Percentiles rank a stretch among this genome's conserved stretches.
These are phyloP conservation scores for Chlorella ohadii DNA, from an alignment of 139 green algal species.

Conservation along the genomic window DNA sequence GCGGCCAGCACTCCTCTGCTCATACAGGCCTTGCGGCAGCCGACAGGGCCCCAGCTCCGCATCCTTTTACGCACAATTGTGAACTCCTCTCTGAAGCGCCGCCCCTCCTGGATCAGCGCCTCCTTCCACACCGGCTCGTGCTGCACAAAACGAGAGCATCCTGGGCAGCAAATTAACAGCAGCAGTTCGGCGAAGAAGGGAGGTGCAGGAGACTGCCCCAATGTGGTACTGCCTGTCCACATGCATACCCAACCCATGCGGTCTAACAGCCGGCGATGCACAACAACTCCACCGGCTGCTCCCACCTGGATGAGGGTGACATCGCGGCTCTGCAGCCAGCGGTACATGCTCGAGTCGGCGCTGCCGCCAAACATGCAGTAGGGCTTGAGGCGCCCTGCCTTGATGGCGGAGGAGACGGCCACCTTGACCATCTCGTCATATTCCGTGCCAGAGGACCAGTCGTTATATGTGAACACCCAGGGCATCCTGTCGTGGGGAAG, in stretches of 20 bases:
- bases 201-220: too few relatives aligned
- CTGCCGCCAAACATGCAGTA: constrained; percentile 27
- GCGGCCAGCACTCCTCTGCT: too few relatives aligned
- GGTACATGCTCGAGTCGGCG: constrained; percentile 3
- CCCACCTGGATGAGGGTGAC: constrained; percentile 29
- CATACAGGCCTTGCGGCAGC: too few relatives aligned
- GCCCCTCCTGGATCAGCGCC: constrained; percentile 4
- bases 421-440: constrained; percentile 30
- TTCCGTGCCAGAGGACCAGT: constrained; percentile 25
- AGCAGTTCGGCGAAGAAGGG: too few relatives aligned
- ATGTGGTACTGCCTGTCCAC: too few relatives aligned
- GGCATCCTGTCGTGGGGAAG: not conserved
- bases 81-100: not conserved
- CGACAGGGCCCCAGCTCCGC: too few relatives aligned
- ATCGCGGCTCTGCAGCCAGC: not conserved
- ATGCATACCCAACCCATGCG: too few relatives aligned
- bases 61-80: not conserved
- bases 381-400: constrained; percentile 13
- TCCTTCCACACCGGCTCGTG: constrained; percentile 15
- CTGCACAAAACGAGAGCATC: not conserved
- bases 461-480: constrained; percentile 33
- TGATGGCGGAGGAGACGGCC: constrained; percentile 1
- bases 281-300: not conserved
- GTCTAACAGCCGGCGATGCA: too few relatives aligned
- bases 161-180: not conserved